A percentile compares a stretch with the other conserved stretches of the same genome.
phyloP scores from a whole-genome alignment of 108 stramenopile genomes.

The Nitzschia inconspicua region DNA sequence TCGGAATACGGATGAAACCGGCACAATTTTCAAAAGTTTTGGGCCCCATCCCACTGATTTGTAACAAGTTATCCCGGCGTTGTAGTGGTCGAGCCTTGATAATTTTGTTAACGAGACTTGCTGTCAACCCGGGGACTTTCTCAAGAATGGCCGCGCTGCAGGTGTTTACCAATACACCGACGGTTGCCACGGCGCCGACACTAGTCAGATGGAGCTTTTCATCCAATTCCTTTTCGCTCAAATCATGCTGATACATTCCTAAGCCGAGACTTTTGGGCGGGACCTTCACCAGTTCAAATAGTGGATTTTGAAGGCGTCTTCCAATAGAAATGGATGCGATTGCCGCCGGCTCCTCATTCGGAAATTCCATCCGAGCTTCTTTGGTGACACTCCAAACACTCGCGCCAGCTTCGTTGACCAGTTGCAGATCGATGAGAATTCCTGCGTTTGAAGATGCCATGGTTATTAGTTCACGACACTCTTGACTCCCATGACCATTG shows the following conservation, averaged over 20 bases:
- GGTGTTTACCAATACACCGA: conserved; percentile 57
- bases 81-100: conserved; percentile 45
- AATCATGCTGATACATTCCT: conserved; percentile 80
- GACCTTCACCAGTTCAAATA: conserved; percentile 62
- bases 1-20: conserved; percentile 44
- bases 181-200: conserved; percentile 54
- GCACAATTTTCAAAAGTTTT: conserved; percentile 68
- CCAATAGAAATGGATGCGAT: conserved; percentile 64
- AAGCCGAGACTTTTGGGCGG: conserved; percentile 59
- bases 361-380: conserved; percentile 52
- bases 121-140: conserved; percentile 55
- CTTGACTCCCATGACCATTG: conserved; percentile 64
- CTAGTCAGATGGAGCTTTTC: conserved; percentile 42
- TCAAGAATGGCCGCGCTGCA: conserved; percentile 43
- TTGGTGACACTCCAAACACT: conserved; percentile 73
- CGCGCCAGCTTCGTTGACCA: conserved; percentile 74
- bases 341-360: conserved; percentile 39
- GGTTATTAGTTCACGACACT: conserved; percentile 37
- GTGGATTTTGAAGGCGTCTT: conserved; percentile 53
- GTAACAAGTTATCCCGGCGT: conserved; percentile 43
- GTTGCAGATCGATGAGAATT: conserved; percentile 38
- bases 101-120: conserved; percentile 24
- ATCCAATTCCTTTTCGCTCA: conserved; percentile 47
- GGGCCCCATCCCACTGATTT: conserved; percentile 50
- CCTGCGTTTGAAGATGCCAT: conserved; percentile 27